Percentiles rank a stretch among this genome's conserved stretches.
phyloP scores from a whole-genome alignment of 139 green algal genomes.

The Chlamydomonas sphaeroides region DNA sequence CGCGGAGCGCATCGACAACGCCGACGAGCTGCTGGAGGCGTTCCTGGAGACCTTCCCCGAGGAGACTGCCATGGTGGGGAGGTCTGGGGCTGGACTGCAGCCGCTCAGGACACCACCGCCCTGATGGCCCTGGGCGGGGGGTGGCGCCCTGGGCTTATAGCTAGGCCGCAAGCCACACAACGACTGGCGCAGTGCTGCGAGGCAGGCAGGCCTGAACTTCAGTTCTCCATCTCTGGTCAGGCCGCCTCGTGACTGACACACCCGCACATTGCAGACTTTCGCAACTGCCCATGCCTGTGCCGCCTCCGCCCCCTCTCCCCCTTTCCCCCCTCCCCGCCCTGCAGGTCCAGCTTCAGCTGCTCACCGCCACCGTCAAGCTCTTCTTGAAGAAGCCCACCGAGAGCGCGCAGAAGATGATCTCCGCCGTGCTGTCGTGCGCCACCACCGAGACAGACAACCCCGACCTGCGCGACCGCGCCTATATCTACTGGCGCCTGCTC shows the following conservation, averaged over 20 bases:
- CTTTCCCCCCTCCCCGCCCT: background rate
- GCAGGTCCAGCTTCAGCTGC: slow-evolving; percentile 96
- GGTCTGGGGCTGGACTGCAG: no score
- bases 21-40: slow-evolving; percentile 95
- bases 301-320: background rate
- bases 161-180: no score
- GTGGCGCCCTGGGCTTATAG: no score
- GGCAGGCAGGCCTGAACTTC: no score
- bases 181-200: no score
- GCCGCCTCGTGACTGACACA: no score
- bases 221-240: no score
- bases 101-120: no score
- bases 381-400: slow-evolving; percentile 96
- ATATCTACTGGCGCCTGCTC: slow-evolving; percentile 99
- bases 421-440: slow-evolving; percentile 88
- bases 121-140: no score
- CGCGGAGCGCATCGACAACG: slow-evolving; percentile 98
- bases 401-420: slow-evolving; percentile 94
- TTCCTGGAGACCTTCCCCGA: slow-evolving; percentile 98
- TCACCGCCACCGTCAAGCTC: slow-evolving; percentile 98
- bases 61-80: slow-evolving; percentile 80
- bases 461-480: slow-evolving; percentile 96
- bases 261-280: no score
- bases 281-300: background rate
- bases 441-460: slow-evolving; percentile 98